Evolutionary conservation across 345 rosid species (phyloP).

Genomic region (Ailanthus altissimus): DNA sequence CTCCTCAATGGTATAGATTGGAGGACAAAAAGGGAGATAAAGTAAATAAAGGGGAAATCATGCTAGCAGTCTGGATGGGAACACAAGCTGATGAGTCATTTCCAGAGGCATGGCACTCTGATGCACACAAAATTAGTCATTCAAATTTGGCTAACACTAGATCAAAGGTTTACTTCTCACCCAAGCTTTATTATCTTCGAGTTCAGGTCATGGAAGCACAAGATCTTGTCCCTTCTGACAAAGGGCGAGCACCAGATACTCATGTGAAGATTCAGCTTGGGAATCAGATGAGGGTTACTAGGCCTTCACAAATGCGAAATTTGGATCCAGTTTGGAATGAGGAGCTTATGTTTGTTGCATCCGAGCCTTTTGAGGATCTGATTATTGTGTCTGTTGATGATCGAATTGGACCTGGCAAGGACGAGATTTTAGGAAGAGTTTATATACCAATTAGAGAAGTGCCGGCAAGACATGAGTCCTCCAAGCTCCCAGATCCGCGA

Average conservation of each 20-base stretch:
- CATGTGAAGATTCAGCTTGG: conserved; percentile 62
- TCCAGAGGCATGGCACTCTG: conserved; percentile 97
- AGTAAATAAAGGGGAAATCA: conserved; percentile 65
- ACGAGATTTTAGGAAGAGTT: conserved; percentile 66
- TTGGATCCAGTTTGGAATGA: conserved; percentile 78
- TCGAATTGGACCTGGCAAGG: conserved; percentile 70
- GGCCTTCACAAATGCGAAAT: conserved; percentile 47
- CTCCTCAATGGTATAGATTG: conserved; percentile 92
- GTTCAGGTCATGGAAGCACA: conserved; percentile 78
- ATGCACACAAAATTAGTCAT: conserved; percentile 80
- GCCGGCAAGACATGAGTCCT: conserved; percentile 55
- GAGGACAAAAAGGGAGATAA: conserved; percentile 70
- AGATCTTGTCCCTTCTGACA: conserved; percentile 71
- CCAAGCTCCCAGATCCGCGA: conserved; percentile 58
- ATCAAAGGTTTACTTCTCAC: conserved; percentile 92
- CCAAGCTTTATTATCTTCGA: conserved; percentile 83
- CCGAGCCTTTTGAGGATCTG: conserved; percentile 89
- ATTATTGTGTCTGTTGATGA: conserved; percentile 69
- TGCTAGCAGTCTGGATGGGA: conserved; percentile 98
- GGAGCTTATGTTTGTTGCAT: conserved; percentile 86
- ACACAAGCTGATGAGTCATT: conserved; percentile 98
- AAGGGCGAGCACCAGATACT: conserved; percentile 62
- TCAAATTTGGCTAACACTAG: conserved; percentile 66
- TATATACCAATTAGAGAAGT: conserved; percentile 48
- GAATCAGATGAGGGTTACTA: conserved; percentile 60